Percentiles rank a stretch among this genome's conserved stretches.
Evolutionary conservation across 2,329 filamentous ascomycete genomes (phyloP).

Genomic region (Grosmannia serpens): DNA sequence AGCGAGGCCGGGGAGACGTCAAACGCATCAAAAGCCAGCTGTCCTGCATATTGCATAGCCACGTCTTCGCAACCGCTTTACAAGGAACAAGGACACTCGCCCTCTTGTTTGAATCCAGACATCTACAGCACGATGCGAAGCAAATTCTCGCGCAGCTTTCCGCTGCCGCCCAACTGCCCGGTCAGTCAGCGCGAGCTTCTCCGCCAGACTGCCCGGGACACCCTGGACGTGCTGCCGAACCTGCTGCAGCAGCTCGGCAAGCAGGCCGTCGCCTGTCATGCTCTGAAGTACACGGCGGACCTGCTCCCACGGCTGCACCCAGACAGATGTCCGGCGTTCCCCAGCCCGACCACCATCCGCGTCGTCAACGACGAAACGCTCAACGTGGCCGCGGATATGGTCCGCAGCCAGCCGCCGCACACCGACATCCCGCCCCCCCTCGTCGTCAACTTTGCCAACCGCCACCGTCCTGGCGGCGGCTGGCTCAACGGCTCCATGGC

Average conservation of each 20-base stretch:
- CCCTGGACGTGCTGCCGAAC: conserved; percentile 30
- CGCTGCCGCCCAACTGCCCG: not conserved
- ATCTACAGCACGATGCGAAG: too few relatives aligned
- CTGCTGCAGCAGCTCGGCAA: conserved; percentile 33
- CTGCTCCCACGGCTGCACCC: conserved; percentile 21
- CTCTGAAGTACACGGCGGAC: conserved; percentile 24
- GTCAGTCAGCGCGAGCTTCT: conserved; percentile 15
- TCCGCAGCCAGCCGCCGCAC: not conserved
- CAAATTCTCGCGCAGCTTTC: not conserved
- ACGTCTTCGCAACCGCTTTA: too few relatives aligned
- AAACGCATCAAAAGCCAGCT: too few relatives aligned
- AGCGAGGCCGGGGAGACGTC: too few relatives aligned
- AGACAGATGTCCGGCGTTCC: conserved; percentile 29
- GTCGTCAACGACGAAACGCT: conserved; percentile 47
- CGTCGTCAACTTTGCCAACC: conserved; percentile 56
- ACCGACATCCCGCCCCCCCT: conserved; percentile 21
- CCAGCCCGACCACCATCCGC: conserved; percentile 23
- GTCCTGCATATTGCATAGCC: too few relatives aligned
- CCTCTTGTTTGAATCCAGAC: too few relatives aligned
- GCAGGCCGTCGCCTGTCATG: conserved; percentile 21
- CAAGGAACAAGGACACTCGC: too few relatives aligned
- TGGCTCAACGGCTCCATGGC: conserved; percentile 50
- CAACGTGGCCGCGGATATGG: conserved; percentile 30
- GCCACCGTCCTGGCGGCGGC: conserved; percentile 46
- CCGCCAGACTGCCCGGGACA: conserved; percentile 34